Base-by-base conservation (phyloP, 1,139 yeast species). In the Williopsis jadinii region DNA sequence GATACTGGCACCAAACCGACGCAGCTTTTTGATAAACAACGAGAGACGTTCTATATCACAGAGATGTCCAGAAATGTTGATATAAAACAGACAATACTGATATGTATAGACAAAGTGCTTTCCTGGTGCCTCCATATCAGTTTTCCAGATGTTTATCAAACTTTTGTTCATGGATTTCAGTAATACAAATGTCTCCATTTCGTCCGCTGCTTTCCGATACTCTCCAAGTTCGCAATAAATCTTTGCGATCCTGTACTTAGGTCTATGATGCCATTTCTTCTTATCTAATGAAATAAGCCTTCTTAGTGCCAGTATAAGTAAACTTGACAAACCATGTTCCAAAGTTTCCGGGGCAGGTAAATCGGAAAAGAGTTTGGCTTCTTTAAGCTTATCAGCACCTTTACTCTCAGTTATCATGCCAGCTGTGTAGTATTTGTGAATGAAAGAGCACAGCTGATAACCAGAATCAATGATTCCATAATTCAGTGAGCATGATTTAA, bases 221-320 rank as follows among this genome's bases (percentile, higher is more conserved):
- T 84, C 78, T 2, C 67, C 59, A 34, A 77, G 70, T 2, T 79
- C 77, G 42, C 66, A 73, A 14, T 70, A 63, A 9, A 88, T 76
- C 41, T 64, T 68, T 0, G 97, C 86, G n/a, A 85, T 65, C 44
- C 90, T 68, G 55, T 74, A 88, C 3, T 77, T 71, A 2, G 97
- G 95, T 41, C 84, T 75, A 55, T 92, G 98, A 41, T 88, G 95
- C 97, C 97, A 88, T 43, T 80, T 86, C 58, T 80, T 84, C 60
- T 84, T 88, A 58, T 92, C 97, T 19, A 74, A 66, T 0, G 67
- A 47, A 19, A 74, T 63, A 8, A 88, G 57, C 44, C 54, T 63
- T 36, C 58, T 62, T 44, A 70, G 53, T 5, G 67, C 55, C 0
- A 55, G 58, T 2, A 75, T 57, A 24, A 72, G 53, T 34, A 60